These are phyloP conservation scores for Tranzscheliella williamsii DNA, from an alignment of 1,284 basidiomycete species.

Conservation along the genomic window DNA sequence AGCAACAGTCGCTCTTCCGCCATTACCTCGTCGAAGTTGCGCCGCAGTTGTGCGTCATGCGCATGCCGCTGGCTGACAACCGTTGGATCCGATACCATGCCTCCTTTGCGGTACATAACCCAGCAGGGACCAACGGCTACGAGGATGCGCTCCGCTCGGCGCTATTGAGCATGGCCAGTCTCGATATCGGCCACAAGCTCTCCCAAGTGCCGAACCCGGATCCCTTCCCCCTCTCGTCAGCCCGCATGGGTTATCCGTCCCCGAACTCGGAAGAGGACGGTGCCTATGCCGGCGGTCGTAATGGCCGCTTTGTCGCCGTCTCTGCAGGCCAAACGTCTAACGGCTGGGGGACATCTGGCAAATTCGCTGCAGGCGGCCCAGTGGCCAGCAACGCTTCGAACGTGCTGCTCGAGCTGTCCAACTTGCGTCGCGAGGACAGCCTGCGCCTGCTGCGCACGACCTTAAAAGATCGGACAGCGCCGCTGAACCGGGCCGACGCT, in stretches of 20 bases:
- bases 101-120: constrained; percentile 18
- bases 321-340: background rate
- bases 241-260: constrained; percentile 3
- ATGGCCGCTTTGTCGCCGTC: background rate
- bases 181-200: constrained; percentile 30
- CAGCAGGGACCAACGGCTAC: constrained; percentile 24
- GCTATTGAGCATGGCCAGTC: constrained; percentile 27
- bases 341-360: background rate
- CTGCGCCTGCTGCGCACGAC: constrained; percentile 21
- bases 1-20: constrained; percentile 32
- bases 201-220: constrained; percentile 26
- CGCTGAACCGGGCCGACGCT: constrained; percentile 18
- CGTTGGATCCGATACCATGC: constrained; percentile 35
- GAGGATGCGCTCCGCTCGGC: constrained; percentile 32
- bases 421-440: constrained; percentile 24
- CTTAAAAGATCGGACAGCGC: constrained; percentile 20
- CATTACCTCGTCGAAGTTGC: constrained; percentile 35
- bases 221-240: constrained; percentile 5
- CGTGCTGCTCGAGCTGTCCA: constrained; percentile 30
- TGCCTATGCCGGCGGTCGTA: background rate
- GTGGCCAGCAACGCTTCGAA: constrained; percentile 17
- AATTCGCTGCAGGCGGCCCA: background rate
- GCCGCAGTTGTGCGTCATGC: constrained; percentile 24
- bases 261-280: constrained; percentile 2
- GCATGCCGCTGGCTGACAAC: constrained; percentile 25